Percentiles rank a stretch among this genome's conserved stretches.
phyloP scores from a whole-genome alignment of 2,329 filamentous ascomycete species.

The Fulvia fulva region DNA sequence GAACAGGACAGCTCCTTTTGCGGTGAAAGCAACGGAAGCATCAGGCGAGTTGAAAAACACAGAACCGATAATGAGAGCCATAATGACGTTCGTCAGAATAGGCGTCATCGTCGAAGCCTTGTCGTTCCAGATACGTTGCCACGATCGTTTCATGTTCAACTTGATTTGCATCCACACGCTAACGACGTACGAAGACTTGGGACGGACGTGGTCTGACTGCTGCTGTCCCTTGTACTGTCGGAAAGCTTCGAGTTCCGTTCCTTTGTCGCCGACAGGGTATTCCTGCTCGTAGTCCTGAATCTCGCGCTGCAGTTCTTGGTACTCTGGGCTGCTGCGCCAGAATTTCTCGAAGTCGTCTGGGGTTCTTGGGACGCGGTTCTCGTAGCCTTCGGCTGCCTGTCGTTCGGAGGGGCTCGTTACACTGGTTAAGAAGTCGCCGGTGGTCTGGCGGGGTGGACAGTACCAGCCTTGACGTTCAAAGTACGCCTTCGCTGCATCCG shows the following conservation, averaged over 20 bases:
- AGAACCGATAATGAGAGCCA: constrained; percentile 59
- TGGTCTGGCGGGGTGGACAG: constrained; percentile 64
- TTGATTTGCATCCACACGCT: constrained; percentile 52
- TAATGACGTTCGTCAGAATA: constrained; percentile 48
- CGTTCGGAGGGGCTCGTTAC: constrained; percentile 64
- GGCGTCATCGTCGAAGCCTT: constrained; percentile 47
- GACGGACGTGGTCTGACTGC: constrained; percentile 53
- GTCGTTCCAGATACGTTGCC: constrained; percentile 53
- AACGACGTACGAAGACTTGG: constrained; percentile 57
- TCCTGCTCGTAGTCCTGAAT: constrained; percentile 50
- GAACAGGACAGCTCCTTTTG: constrained; percentile 57
- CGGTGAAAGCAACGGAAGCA: constrained; percentile 51
- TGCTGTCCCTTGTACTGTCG: constrained; percentile 48
- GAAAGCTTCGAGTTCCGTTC: constrained; percentile 41
- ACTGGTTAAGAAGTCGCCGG: constrained; percentile 65
- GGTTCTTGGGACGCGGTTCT: constrained; percentile 60
- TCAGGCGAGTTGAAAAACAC: constrained; percentile 54
- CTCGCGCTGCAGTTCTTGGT: constrained; percentile 41
- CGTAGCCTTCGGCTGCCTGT: constrained; percentile 53
- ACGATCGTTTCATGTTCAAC: constrained; percentile 49
- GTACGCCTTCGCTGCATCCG: constrained; percentile 56
- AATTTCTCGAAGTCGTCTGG: constrained; percentile 63
- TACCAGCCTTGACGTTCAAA: constrained; percentile 67
- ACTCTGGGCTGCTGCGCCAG: constrained; percentile 49
- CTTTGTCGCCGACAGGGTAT: constrained; percentile 40